phyloP scores from a whole-genome alignment of 148 eudicot species.

The Pharnaceum exiguum region DNA sequence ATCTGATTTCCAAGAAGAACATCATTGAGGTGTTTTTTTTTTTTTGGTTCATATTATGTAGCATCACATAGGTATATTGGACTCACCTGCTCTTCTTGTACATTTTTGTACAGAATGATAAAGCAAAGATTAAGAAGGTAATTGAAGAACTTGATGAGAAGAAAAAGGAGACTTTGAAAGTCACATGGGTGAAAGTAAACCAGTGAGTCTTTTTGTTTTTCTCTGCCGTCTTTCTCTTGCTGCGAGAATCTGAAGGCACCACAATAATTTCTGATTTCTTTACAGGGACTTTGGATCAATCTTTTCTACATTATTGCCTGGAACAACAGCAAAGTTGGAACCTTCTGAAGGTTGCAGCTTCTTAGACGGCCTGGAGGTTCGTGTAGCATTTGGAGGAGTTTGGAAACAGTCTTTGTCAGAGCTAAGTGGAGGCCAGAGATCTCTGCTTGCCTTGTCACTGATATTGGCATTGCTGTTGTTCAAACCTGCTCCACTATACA shows the following conservation, averaged over 20 bases:
- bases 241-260: not conserved
- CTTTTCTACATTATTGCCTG: constrained; percentile 92
- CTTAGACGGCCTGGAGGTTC: constrained; percentile 95
- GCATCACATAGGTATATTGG: not conserved
- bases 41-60: constrained; percentile 6
- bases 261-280: constrained; percentile 14
- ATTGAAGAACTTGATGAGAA: constrained; percentile 98
- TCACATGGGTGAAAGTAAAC: constrained; percentile 93
- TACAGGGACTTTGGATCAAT: constrained; percentile 93
- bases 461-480: constrained; percentile 91
- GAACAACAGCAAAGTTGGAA: constrained; percentile 94
- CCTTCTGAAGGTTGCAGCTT: constrained; percentile 95
- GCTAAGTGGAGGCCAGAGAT: constrained; percentile 97
- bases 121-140: constrained; percentile 87
- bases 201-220: constrained; percentile 46
- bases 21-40: constrained; percentile 72
- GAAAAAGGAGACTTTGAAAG: constrained; percentile 93
- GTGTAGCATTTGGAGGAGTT: constrained; percentile 96
- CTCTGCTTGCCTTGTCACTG: constrained; percentile 87
- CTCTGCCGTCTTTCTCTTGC: too few species aligned
- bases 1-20: constrained; percentile 81
- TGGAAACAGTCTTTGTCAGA: constrained; percentile 98
- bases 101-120: constrained; percentile 59
- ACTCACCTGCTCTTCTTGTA: not conserved
- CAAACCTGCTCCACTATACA: constrained; percentile 97